These are phyloP conservation scores for Annulohypoxylon truncatum DNA, from an alignment of 2,329 filamentous ascomycete genomes.

Conservation along the genomic window DNA sequence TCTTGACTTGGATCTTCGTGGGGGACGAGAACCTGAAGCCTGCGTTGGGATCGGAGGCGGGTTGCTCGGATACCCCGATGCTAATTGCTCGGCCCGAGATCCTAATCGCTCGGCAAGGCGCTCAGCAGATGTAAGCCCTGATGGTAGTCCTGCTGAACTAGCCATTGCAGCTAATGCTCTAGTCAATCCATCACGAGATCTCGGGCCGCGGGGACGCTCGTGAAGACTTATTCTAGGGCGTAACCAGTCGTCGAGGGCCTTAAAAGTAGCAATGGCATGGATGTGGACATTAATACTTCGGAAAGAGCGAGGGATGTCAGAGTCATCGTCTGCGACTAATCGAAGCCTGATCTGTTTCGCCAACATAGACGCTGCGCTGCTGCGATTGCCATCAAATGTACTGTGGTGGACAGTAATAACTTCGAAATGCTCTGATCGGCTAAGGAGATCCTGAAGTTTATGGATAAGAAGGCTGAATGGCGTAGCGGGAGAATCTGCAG, in stretches of 20 bases:
- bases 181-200: slow-evolving; percentile 71
- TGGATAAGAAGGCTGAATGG: slow-evolving; percentile 91
- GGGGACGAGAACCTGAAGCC: slow-evolving; percentile 59
- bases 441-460: slow-evolving; percentile 95
- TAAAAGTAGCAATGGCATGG: slow-evolving; percentile 97
- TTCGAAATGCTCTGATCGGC: slow-evolving; percentile 97
- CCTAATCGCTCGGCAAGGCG: slow-evolving; percentile 60
- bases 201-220: slow-evolving; percentile 74
- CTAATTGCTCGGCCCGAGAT: slow-evolving; percentile 55
- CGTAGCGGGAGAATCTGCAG: slow-evolving; percentile 77
- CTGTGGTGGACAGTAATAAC: slow-evolving; percentile 96
- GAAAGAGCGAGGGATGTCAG: slow-evolving; percentile 87
- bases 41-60: slow-evolving; percentile 53
- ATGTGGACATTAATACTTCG: slow-evolving; percentile 98
- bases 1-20: slow-evolving; percentile 62
- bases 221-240: slow-evolving; percentile 86
- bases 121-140: slow-evolving; percentile 58
- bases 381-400: slow-evolving; percentile 87
- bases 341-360: slow-evolving; percentile 94
- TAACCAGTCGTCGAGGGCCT: slow-evolving; percentile 94
- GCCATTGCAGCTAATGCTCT: slow-evolving; percentile 81
- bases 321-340: slow-evolving; percentile 88
- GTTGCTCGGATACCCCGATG: slow-evolving; percentile 53
- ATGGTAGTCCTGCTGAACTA: slow-evolving; percentile 71
- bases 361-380: slow-evolving; percentile 93